Evolutionary conservation across 2,329 filamentous ascomycete species (phyloP), one percentile per base, ranked within the genome.

Genomic region (Claviceps paspali): DNA sequence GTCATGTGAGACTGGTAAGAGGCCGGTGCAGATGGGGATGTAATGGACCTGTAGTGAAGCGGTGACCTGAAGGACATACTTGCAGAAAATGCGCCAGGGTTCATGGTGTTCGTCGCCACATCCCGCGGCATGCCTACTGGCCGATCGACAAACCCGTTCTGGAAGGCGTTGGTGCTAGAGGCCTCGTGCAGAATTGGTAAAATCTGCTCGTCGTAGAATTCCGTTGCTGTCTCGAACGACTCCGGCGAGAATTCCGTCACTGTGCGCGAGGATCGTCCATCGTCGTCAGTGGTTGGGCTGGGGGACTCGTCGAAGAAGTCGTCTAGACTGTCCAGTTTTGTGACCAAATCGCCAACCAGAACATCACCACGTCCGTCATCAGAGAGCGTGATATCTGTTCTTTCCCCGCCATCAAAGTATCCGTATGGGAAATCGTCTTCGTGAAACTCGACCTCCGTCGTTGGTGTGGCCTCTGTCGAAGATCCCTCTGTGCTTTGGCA

Each of bases 151-250:
- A 95, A 88, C 4, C 84, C 84, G 49, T 87, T 92, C 48, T 94
- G 85, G 56, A 96, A 91, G 2, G 76, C 86, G 1, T 76, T 73
- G 27, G 80, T 79, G 45, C 77, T 88, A 9, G 70, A 83, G 52
- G 85, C 91, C 51, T 91, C 83, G 48, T 91, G 82, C 5, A 95
- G 62, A 36, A 95, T 92, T 0, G 88, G 88, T 9, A 91, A 67
- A 6, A 91, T 92, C 52, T 93, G 84, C 55, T 94, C 85, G 49
- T 95, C 87, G 56, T 96, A 95, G 1, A 95, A 62, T 52, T 84
- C 78, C 17, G 87, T 83, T 9, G 78, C 81, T 1, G 78, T 77
- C 45, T 91, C 81, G 36, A 77, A 76, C 8, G 68, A 69, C 43
- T 77, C 76, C 0, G 71, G 70, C 0, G 73, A 66, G 44, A 77